Base-by-base conservation (phyloP, 192 early-diverging fungal genomes). In the Haplosporangium gracile region DNA sequence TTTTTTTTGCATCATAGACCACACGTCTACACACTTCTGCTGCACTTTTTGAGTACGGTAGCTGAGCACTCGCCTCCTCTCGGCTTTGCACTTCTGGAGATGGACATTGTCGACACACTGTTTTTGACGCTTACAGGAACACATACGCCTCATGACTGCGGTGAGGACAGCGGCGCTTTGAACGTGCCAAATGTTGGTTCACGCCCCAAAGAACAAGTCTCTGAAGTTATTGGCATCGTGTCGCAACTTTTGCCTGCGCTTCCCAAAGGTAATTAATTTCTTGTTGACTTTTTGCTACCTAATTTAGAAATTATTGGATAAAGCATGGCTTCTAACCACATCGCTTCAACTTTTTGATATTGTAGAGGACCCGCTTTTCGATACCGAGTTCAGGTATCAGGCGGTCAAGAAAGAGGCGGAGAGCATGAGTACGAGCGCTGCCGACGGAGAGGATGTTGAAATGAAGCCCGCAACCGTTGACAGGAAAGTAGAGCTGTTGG, bases 191-290 rank as follows among this genome's bases (percentile, higher is more conserved):
- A 80, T 39, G 73, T 87, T 38, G 79, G 82, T 3, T 77, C 85
- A 1, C 87, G 90, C 15, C 83, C 93, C 34, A 82, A 82, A 49
- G 92, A 94, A 1, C 90, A 93, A 47, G 68, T 95, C 8, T 76
- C 87, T 38, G 90, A 94, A 74, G 91, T 95, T 15, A 73, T 95
- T 39, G 89, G 86, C 20, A 87, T 93, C 29, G 88, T 94, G 22
- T 87, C 87, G 11, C 91, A 94, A 36, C 70, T 95, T 45, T 74
- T 96, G 39, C 94, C 95, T 29, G 45, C 89, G 9, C 81, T 96
- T 16, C 93, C 94, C 0, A 89, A 84, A 70, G 88, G 88, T 81
- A 71, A 72, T 20, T 78, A 20, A 26, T 11, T 10, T 68, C 34
- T 40, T 18, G 20, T n/a, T 40, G 22, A 13, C 38, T 8, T 16